Evolutionary conservation across 805 yeast species (phyloP).

Genomic region (Diddensiella caesifluorescens): DNA sequence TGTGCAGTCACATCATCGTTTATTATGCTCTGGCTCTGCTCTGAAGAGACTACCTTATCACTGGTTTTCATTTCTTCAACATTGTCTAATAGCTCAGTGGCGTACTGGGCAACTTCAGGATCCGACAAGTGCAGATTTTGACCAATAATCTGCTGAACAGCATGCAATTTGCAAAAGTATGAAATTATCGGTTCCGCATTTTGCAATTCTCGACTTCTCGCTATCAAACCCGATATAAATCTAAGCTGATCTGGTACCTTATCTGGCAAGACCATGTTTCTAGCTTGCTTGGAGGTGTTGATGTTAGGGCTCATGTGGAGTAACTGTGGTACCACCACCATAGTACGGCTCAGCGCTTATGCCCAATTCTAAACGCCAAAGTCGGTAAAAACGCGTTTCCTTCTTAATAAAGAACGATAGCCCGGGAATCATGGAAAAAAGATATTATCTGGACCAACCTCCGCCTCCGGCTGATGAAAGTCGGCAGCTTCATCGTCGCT

Average conservation of each 20-base stretch:
- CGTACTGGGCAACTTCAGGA: slow-evolving; percentile 52
- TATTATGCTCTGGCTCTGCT: slow-evolving; percentile 43
- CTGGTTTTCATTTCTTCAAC: slow-evolving; percentile 54
- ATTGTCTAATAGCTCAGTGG: slow-evolving; percentile 58
- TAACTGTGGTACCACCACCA: slow-evolving; percentile 1
- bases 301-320: neutral
- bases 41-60: slow-evolving; percentile 35
- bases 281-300: too few relatives aligned
- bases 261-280: neutral
- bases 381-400: too few relatives aligned
- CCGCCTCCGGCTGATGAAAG: neutral
- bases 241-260: slow-evolving; percentile 25
- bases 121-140: slow-evolving; percentile 53
- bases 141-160: slow-evolving; percentile 65
- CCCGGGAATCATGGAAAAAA: slow-evolving; percentile 1
- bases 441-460: slow-evolving; percentile 1
- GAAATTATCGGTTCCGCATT: slow-evolving; percentile 60
- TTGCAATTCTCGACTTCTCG: slow-evolving; percentile 43
- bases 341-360: too few relatives aligned
- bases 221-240: slow-evolving; percentile 25
- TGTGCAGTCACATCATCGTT: slow-evolving; percentile 54
- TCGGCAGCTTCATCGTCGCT: neutral
- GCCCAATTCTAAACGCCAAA: too few relatives aligned
- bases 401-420: too few relatives aligned
- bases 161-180: slow-evolving; percentile 66